A percentile compares a stretch with the other conserved stretches of the same genome.
Conservation (phyloP, 1,139 yeast species). For the Geotrichum restrictum region DNA sequence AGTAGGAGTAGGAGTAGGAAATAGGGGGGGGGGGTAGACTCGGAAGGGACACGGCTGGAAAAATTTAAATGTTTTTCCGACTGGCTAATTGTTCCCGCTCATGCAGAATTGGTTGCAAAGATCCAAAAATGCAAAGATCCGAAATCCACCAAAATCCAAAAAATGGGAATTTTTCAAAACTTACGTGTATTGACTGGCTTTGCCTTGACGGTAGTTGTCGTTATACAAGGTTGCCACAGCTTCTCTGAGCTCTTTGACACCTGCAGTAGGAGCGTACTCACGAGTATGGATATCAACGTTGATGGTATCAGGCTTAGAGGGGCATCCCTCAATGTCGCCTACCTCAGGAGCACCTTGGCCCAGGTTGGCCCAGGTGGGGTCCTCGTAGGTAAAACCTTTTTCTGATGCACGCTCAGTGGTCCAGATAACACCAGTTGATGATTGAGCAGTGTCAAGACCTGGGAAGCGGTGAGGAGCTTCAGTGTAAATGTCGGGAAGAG, state of each 20-base stretch:
- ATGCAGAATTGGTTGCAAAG: neutral
- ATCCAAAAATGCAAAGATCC: neutral
- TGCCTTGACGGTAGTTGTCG: slow-evolving; percentile 51
- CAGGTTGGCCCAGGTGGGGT: slow-evolving; percentile 55
- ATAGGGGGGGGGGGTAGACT: too few species aligned
- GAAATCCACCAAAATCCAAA: too few species aligned
- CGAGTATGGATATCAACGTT: slow-evolving; percentile 52
- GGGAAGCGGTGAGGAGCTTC: slow-evolving; percentile 46
- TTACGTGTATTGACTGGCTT: slow-evolving; percentile 51
- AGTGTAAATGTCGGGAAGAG: slow-evolving; percentile 35
- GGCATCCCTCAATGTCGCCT: slow-evolving; percentile 61
- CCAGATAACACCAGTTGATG: slow-evolving; percentile 69
- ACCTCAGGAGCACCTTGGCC: slow-evolving; percentile 74
- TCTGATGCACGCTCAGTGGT: slow-evolving; percentile 63
- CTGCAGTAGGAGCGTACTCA: slow-evolving; percentile 66
- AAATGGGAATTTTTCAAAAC: too few species aligned
- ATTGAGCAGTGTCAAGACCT: slow-evolving; percentile 58
- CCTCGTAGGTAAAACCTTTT: slow-evolving; percentile 53
- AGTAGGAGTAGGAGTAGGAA: too few species aligned
- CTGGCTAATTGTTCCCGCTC: neutral
- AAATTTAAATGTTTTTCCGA: neutral
- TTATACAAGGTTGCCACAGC: slow-evolving; percentile 63
- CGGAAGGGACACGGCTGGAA: neutral
- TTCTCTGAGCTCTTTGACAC: slow-evolving; percentile 53
- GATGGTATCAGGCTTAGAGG: slow-evolving; percentile 52